These are phyloP conservation scores for Boletales sp. DNA, from an alignment of 768 basidiomycete species.

Conservation along the genomic window DNA sequence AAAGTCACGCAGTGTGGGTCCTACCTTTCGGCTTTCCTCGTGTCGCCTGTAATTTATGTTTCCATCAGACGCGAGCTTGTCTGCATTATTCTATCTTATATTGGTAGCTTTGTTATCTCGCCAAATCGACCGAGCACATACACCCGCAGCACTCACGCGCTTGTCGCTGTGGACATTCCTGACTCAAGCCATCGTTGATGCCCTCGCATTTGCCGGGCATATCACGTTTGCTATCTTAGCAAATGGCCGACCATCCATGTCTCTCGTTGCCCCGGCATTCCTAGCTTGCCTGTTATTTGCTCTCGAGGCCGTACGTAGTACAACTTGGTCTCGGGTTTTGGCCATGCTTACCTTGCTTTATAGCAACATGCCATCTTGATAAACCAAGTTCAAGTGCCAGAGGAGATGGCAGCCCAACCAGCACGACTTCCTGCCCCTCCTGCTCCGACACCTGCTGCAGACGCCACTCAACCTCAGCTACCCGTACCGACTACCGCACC, in stretches of 20 bases:
- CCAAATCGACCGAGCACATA: conserved; percentile 72
- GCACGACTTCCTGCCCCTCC: conserved; percentile 14
- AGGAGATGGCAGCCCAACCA: conserved; percentile 44
- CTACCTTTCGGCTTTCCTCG: not conserved
- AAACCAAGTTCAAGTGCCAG: conserved; percentile 80
- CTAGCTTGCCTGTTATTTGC: conserved; percentile 76
- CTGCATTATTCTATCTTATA: conserved; percentile 61
- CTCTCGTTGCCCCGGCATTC: conserved; percentile 82
- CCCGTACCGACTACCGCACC: conserved; percentile 21
- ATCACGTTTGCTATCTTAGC: conserved; percentile 85
- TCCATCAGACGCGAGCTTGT: conserved; percentile 64
- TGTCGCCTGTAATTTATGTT: conserved; percentile 3
- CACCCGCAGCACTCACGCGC: conserved; percentile 72
- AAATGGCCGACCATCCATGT: conserved; percentile 76
- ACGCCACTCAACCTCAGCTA: conserved; percentile 10
- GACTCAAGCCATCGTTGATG: conserved; percentile 73
- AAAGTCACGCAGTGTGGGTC: conserved; percentile 65
- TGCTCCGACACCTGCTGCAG: conserved; percentile 2
- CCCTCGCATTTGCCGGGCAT: conserved; percentile 83
- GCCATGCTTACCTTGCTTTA: not conserved
- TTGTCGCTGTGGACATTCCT: conserved; percentile 84
- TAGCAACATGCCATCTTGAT: conserved; percentile 85
- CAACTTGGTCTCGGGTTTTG: not conserved
- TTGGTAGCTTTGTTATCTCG: conserved; percentile 67
- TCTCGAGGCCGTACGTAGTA: conserved; percentile 71